phyloP scores from a whole-genome alignment of 305 asterid genomes.

The Fraxinus paxiana region DNA sequence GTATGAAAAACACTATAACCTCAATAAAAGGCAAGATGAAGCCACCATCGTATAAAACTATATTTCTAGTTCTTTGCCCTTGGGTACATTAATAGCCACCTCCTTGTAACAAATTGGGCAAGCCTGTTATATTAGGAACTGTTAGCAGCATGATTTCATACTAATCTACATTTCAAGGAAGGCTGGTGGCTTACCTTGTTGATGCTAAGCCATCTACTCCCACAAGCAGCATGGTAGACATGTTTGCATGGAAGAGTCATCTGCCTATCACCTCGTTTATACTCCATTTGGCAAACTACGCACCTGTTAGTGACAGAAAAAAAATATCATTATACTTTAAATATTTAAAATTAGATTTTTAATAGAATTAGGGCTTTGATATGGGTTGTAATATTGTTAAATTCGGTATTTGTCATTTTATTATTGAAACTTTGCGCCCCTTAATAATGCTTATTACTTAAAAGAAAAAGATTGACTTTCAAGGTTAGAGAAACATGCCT shows the following conservation, averaged over 20 bases:
- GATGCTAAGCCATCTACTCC: constrained; percentile 85
- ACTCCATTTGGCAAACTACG: constrained; percentile 95
- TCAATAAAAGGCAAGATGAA: constrained; percentile 22
- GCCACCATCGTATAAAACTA: constrained; percentile 23
- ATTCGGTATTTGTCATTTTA: background rate
- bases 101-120: constrained; percentile 93
- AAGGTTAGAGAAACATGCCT: background rate
- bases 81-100: constrained; percentile 48
- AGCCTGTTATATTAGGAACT: constrained; percentile 48
- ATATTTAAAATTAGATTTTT: background rate
- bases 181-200: constrained; percentile 56
- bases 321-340: background rate
- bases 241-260: constrained; percentile 90
- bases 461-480: background rate
- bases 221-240: constrained; percentile 67
- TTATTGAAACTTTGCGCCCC: background rate
- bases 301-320: constrained; percentile 40
- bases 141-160: constrained; percentile 22
- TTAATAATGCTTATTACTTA: too few species aligned
- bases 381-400: background rate
- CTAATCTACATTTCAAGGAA: background rate
- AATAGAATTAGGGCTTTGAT: background rate
- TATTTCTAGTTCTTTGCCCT: constrained; percentile 31
- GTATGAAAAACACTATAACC: constrained; percentile 27
- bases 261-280: constrained; percentile 67